phyloP scores from a whole-genome alignment of 192 early-diverging fungal species.

The Linnemannia schmuckeri region DNA sequence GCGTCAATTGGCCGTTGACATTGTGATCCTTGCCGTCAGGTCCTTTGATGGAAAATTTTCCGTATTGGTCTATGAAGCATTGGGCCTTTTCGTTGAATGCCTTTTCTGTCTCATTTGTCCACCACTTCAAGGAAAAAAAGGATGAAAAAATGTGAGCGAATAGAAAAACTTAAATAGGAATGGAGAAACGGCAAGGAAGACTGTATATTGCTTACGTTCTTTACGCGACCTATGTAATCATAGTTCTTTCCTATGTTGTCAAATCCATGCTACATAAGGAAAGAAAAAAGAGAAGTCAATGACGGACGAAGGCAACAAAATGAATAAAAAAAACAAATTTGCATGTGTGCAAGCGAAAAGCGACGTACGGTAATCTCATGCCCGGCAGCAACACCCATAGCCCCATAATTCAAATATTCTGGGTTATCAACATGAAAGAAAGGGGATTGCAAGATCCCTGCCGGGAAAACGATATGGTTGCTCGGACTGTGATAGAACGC shows the following conservation, averaged over 20 bases:
- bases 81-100: constrained; percentile 61
- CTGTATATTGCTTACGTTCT: constrained; percentile 19
- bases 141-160: too few relatives aligned
- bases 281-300: neutral
- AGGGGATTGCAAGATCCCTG: constrained; percentile 69
- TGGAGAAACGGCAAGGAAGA: neutral
- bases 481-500: constrained; percentile 59
- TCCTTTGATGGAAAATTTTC: constrained; percentile 54
- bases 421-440: constrained; percentile 68
- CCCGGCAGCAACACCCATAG: constrained; percentile 73
- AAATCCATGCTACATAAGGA: constrained; percentile 57
- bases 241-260: constrained; percentile 63
- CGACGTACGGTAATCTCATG: constrained; percentile 67
- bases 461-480: constrained; percentile 47
- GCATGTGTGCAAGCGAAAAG: neutral
- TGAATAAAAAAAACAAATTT: neutral
- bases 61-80: constrained; percentile 78
- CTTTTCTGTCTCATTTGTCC: constrained; percentile 67
- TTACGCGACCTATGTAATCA: constrained; percentile 32
- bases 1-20: constrained; percentile 66
- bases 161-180: neutral
- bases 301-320: neutral
- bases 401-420: constrained; percentile 73
- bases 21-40: constrained; percentile 27
- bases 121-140: constrained; percentile 63